Percentiles rank a stretch among this genome's conserved stretches.
Conservation (phyloP, 192 early-diverging fungal genomes). For the Linnemannia zychae region DNA sequence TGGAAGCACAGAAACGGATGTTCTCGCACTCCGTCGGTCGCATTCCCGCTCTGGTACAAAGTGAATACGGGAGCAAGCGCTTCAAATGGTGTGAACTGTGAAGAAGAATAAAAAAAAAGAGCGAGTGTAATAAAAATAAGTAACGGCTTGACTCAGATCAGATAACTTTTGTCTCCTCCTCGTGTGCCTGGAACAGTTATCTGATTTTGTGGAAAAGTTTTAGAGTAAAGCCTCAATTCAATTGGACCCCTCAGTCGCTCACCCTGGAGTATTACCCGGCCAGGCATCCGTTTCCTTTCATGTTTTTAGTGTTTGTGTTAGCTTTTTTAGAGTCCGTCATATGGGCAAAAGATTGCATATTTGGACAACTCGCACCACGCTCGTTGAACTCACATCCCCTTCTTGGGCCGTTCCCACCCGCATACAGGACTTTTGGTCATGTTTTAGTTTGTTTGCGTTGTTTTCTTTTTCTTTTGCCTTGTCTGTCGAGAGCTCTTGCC, state of each 20-base stretch:
- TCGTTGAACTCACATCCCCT: background rate
- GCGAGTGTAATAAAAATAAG: background rate
- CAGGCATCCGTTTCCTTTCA: background rate
- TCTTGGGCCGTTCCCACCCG: background rate
- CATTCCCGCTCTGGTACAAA: background rate
- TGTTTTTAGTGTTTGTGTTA: conserved; percentile 2
- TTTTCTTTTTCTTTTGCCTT: background rate
- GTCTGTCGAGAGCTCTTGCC: background rate
- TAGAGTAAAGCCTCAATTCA: background rate
- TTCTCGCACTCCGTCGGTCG: background rate
- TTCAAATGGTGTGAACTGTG: background rate
- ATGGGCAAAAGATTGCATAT: background rate
- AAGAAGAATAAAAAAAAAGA: background rate
- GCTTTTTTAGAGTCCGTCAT: background rate
- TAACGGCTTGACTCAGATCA: background rate
- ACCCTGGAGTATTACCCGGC: background rate
- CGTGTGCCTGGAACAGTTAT: conserved; percentile 2
- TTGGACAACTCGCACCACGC: background rate
- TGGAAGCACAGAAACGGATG: background rate
- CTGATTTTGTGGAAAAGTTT: background rate
- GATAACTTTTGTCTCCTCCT: background rate
- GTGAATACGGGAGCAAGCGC: background rate
- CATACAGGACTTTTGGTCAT: background rate
- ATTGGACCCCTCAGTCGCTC: background rate
- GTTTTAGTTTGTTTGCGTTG: background rate